Evolutionary conservation across 306 rosid species (phyloP).

Genomic region (Hippophae rhamnoides): DNA sequence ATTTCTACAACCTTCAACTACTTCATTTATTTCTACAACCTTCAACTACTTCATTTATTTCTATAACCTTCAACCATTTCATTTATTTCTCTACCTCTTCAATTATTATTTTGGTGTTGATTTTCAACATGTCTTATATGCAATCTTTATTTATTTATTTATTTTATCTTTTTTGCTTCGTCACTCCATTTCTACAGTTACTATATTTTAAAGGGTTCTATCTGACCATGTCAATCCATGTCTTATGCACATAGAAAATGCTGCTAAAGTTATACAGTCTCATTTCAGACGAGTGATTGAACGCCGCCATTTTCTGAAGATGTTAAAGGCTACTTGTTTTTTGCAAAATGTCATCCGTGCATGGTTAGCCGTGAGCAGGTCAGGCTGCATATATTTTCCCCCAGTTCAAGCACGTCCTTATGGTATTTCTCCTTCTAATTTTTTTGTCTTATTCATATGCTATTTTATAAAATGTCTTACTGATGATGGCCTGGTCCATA

Average conservation of each 20-base stretch:
- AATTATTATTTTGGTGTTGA: no score
- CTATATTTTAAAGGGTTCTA: slow-evolving; percentile 4
- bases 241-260: slow-evolving; percentile 40
- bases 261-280: slow-evolving; percentile 50
- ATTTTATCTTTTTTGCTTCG: slow-evolving; percentile 6
- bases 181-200: slow-evolving; percentile 3
- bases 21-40: no score
- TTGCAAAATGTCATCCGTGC: slow-evolving; percentile 59
- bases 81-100: no score
- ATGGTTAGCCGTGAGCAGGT: slow-evolving; percentile 44
- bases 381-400: slow-evolving; percentile 17
- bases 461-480: slow-evolving; percentile 18
- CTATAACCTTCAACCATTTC: no score
- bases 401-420: slow-evolving; percentile 19
- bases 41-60: no score
- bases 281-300: slow-evolving; percentile 38
- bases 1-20: no score
- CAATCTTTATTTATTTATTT: slow-evolving; percentile 2
- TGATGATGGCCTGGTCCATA: slow-evolving; percentile 17
- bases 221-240: slow-evolving; percentile 11
- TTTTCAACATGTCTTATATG: not conserved
- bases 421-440: slow-evolving; percentile 31
- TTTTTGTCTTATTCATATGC: slow-evolving; percentile 6
- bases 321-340: slow-evolving; percentile 32
- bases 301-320: slow-evolving; percentile 38